These are phyloP conservation scores for Middelhovenomyces tepae DNA, from an alignment of 805 yeast species.

Conservation along the genomic window DNA sequence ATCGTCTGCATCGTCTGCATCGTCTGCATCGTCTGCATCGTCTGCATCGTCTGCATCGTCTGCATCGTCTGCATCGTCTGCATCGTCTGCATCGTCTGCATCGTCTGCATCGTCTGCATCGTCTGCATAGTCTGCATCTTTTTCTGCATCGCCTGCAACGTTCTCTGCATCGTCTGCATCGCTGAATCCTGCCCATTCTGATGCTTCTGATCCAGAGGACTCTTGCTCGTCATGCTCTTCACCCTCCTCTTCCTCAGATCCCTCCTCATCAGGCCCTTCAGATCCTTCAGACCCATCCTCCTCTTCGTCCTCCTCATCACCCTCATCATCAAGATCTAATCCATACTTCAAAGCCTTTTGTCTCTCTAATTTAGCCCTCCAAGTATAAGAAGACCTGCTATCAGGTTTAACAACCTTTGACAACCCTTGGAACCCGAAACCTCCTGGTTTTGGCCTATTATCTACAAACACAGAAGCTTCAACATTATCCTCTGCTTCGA, in stretches of 20 bases:
- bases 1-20: slow-evolving; percentile 11
- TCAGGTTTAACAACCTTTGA: slow-evolving; percentile 32
- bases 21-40: slow-evolving; percentile 10
- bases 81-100: slow-evolving; percentile 7
- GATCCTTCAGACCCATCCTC: slow-evolving; percentile 13
- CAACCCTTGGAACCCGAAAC: slow-evolving; percentile 39
- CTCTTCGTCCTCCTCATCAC: slow-evolving; percentile 21
- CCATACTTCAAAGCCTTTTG: slow-evolving; percentile 28
- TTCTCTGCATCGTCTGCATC: slow-evolving; percentile 1
- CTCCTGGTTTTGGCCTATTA: slow-evolving; percentile 57
- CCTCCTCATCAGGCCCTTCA: slow-evolving; percentile 6
- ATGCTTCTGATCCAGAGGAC: slow-evolving; percentile 2
- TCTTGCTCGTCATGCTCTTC: slow-evolving; percentile 18
- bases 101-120: slow-evolving; percentile 24
- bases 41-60: slow-evolving; percentile 25
- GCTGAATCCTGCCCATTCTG: slow-evolving; percentile 6
- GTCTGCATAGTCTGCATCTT: slow-evolving; percentile 16
- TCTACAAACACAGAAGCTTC: slow-evolving; percentile 50
- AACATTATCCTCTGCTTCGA: slow-evolving; percentile 17
- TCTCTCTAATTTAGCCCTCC: slow-evolving; percentile 53
- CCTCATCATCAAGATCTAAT: slow-evolving; percentile 25
- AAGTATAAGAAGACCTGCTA: slow-evolving; percentile 69
- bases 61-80: slow-evolving; percentile 28
- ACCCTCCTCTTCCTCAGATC: slow-evolving; percentile 7
- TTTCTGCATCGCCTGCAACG: slow-evolving; percentile 5